These are phyloP conservation scores for Rhodosorus marinus DNA, from an alignment of 23 red algal species.

Conservation along the genomic window DNA sequence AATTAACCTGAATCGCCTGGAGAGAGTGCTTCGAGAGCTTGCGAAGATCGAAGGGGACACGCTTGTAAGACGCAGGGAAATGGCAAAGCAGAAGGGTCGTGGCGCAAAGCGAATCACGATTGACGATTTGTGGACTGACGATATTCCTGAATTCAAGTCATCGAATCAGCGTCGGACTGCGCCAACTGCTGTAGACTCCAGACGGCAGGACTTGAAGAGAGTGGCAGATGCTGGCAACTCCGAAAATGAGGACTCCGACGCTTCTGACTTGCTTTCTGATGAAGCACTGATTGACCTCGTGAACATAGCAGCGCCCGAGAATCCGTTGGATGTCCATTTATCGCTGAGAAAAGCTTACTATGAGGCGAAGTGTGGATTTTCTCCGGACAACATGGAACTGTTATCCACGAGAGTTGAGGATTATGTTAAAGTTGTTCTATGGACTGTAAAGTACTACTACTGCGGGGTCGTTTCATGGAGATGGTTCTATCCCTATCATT, in stretches of 20 bases:
- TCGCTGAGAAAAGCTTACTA: slow-evolving; percentile 65
- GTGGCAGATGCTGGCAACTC: background rate
- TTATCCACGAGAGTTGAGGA: background rate
- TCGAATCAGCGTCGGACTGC: background rate
- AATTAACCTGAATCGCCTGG: slow-evolving; percentile 34
- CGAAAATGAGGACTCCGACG: background rate
- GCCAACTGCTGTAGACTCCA: too few relatives aligned
- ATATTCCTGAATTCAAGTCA: background rate
- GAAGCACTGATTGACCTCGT: background rate
- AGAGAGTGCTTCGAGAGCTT: slow-evolving; percentile 28
- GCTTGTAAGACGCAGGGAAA: slow-evolving; percentile 36
- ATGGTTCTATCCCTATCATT: slow-evolving; percentile 93
- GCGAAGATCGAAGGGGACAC: slow-evolving; percentile 42
- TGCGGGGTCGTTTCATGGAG: slow-evolving; percentile 74
- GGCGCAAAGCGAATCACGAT: background rate
- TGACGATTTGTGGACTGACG: background rate
- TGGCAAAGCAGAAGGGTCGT: background rate
- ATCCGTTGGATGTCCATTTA: slow-evolving; percentile 62
- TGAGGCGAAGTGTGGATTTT: too few relatives aligned
- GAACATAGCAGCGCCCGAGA: background rate
- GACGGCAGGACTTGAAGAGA: background rate
- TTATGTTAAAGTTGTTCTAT: slow-evolving; percentile 58
- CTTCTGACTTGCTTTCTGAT: background rate
- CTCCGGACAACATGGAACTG: slow-evolving; percentile 6
- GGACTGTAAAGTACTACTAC: slow-evolving; percentile 90